These are phyloP conservation scores for Phialemonium atrogriseum DNA, from an alignment of 2,329 filamentous ascomycete species.

Conservation along the genomic window DNA sequence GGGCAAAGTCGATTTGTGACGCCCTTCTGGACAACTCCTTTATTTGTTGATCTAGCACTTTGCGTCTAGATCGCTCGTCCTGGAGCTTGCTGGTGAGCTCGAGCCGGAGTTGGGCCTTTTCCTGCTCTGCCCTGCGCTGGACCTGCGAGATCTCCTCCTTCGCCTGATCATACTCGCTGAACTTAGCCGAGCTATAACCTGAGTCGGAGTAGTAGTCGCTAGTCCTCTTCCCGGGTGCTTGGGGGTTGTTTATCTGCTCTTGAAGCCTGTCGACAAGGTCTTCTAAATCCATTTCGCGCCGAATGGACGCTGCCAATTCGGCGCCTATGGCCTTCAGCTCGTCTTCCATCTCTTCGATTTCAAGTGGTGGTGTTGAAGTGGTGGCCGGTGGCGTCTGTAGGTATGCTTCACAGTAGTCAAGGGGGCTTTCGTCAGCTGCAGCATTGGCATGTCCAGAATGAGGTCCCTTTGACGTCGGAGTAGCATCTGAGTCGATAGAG, in stretches of 20 bases:
- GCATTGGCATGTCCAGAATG: slow-evolving; percentile 32
- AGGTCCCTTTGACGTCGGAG: slow-evolving; percentile 27
- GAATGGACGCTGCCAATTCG: slow-evolving; percentile 87
- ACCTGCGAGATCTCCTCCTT: slow-evolving; percentile 73
- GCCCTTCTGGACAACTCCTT: slow-evolving; percentile 73
- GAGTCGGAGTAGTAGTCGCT: slow-evolving; percentile 99
- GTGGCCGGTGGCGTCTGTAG: slow-evolving; percentile 38
- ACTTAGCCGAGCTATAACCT: slow-evolving; percentile 76
- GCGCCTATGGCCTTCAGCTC: slow-evolving; percentile 89
- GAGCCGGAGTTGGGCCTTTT: slow-evolving; percentile 77
- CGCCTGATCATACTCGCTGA: slow-evolving; percentile 56
- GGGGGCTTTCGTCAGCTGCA: slow-evolving; percentile 30
- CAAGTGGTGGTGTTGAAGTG: slow-evolving; percentile 23
- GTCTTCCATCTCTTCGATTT: slow-evolving; percentile 85
- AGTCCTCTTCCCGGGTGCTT: slow-evolving; percentile 59
- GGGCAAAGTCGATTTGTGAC: slow-evolving; percentile 48
- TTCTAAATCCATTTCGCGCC: slow-evolving; percentile 92
- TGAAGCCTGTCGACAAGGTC: slow-evolving; percentile 86
- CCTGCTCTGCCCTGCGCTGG: slow-evolving; percentile 78
- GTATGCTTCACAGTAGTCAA: slow-evolving; percentile 43
- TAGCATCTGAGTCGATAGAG: slow-evolving; percentile 30
- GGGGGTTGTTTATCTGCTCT: slow-evolving; percentile 57
- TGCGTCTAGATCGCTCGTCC: slow-evolving; percentile 70
- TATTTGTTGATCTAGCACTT: slow-evolving; percentile 74
- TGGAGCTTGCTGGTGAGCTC: slow-evolving; percentile 81